phyloP scores from a whole-genome alignment of 2,329 filamentous ascomycete genomes.

The Neonectria punicea region DNA sequence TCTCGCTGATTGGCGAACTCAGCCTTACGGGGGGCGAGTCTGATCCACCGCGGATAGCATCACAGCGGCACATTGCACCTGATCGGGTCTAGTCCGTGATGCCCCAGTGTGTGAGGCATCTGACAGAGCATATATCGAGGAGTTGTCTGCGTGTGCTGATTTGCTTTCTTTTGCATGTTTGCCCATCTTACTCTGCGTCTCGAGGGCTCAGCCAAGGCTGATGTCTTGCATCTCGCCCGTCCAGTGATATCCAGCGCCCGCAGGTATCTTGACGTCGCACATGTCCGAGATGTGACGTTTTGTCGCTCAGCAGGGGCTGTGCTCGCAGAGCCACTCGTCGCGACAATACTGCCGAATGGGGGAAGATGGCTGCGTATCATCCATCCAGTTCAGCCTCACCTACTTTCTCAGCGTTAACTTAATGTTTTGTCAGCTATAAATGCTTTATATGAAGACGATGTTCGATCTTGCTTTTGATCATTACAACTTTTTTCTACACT shows the following conservation, averaged over 20 bases:
- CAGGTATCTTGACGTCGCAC: neutral
- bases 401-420: neutral
- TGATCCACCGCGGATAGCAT: constrained; percentile 6
- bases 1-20: neutral
- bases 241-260: neutral
- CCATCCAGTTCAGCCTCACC: neutral
- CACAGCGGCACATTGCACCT: constrained; percentile 30
- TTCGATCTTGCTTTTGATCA: neutral
- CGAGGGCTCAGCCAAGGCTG: neutral
- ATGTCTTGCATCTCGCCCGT: neutral
- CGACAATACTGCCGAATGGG: neutral
- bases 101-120: neutral
- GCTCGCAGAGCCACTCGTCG: neutral
- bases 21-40: neutral
- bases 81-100: constrained; percentile 23
- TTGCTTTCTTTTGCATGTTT: neutral
- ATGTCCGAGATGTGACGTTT: neutral
- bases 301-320: neutral
- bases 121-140: neutral
- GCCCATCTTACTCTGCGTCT: neutral
- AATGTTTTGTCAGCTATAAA: no score
- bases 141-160: neutral
- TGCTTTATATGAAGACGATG: neutral
- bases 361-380: neutral
- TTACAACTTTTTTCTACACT: neutral